Percentiles rank a stretch among this genome's conserved stretches.
phyloP scores from a whole-genome alignment of 2,329 filamentous ascomycete genomes.

The Penicillium palitans region DNA sequence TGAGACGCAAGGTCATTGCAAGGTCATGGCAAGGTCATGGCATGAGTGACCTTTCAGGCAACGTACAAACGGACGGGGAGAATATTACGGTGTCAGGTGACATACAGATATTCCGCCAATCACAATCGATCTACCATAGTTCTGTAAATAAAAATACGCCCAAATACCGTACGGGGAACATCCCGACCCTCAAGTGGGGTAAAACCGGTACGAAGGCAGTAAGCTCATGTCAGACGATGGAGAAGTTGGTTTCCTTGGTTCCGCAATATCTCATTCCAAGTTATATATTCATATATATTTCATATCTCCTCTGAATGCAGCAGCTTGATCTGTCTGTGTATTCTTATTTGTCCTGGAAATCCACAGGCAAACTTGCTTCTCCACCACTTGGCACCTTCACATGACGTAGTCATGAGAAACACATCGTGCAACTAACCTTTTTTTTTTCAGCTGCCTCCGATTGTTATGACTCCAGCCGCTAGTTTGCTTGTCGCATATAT shows the following conservation, averaged over 20 bases:
- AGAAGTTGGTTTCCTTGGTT: not conserved
- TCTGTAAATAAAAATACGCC: constrained; percentile 11
- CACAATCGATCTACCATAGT: constrained; percentile 2
- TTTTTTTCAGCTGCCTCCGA: constrained; percentile 10
- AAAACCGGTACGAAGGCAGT: not conserved
- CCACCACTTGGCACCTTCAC: constrained; percentile 22
- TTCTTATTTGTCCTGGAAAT: not conserved
- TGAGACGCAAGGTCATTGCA: constrained; percentile 50
- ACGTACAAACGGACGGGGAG: not conserved
- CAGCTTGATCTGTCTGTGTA: not conserved
- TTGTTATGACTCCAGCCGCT: not conserved
- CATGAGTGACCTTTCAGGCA: not conserved
- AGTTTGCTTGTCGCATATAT: not conserved
- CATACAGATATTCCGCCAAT: constrained; percentile 13
- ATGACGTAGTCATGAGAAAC: constrained; percentile 39
- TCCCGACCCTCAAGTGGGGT: not conserved
- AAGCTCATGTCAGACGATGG: not conserved
- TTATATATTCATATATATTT: not conserved
- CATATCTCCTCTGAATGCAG: not conserved
- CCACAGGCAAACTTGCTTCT: constrained; percentile 6
- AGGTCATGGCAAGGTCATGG: not conserved
- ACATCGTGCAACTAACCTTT: constrained; percentile 19
- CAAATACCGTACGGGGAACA: constrained; percentile 12
- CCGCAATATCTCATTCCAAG: not conserved
- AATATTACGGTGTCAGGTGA: constrained; percentile 23